These are phyloP conservation scores for Bauhinia variegata DNA, from an alignment of 306 rosid genomes.

Conservation along the genomic window DNA sequence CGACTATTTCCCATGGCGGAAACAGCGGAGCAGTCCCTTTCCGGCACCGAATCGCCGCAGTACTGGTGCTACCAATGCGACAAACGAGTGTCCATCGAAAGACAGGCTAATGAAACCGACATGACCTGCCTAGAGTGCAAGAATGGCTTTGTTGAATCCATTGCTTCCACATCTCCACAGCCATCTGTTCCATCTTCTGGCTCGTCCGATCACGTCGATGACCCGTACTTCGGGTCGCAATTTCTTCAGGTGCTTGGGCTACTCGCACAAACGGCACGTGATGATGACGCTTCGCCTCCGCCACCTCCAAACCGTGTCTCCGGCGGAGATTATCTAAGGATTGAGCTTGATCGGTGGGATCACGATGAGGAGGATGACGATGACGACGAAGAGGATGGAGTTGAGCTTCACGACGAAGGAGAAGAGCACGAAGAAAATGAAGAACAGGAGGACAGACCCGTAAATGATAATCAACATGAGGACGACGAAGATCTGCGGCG, in stretches of 20 bases:
- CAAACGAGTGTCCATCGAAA: constrained; percentile 72
- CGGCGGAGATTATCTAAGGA: constrained; percentile 68
- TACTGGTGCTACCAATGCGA: constrained; percentile 91
- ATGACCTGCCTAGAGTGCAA: constrained; percentile 80
- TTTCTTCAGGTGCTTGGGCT: constrained; percentile 74
- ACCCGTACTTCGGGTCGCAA: constrained; percentile 59
- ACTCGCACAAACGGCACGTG: constrained; percentile 72
- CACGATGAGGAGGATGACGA: constrained; percentile 51
- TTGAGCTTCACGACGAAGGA: constrained; percentile 44
- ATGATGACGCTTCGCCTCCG: constrained; percentile 65
- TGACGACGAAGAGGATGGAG: constrained; percentile 39
- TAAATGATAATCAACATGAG: constrained; percentile 49
- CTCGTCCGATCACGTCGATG: constrained; percentile 53
- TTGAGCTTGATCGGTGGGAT: constrained; percentile 80
- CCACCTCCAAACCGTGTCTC: constrained; percentile 56
- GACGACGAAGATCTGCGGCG: constrained; percentile 64
- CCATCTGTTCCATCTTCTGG: constrained; percentile 39
- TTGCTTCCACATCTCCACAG: constrained; percentile 43
- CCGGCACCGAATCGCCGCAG: constrained; percentile 36
- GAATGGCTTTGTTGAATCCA: constrained; percentile 75
- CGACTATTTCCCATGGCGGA: constrained; percentile 58
- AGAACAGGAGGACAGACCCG: constrained; percentile 54
- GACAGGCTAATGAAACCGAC: constrained; percentile 59
- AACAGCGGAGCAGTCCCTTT: constrained; percentile 33
- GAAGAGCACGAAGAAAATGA: constrained; percentile 54